phyloP scores from a whole-genome alignment of 306 rosid species.

The Cicer pinnatifidum region DNA sequence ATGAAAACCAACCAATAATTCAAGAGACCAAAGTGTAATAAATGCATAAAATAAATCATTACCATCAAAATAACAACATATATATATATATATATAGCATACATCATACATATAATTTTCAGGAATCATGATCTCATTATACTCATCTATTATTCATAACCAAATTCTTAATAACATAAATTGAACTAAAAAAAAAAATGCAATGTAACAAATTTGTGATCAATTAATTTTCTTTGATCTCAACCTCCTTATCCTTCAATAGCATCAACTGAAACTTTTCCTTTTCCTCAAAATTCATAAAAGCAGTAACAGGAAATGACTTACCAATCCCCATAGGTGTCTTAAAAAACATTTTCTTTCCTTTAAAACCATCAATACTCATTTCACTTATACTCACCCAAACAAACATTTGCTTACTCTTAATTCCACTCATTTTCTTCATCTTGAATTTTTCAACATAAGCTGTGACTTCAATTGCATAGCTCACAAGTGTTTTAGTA shows the following conservation, averaged over 20 bases:
- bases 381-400: conserved; percentile 81
- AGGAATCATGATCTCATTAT: conserved; percentile 4
- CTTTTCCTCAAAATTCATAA: conserved; percentile 67
- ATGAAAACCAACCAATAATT: neutral
- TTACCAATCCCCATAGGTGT: conserved; percentile 75
- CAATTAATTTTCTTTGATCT: conserved; percentile 30
- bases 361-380: conserved; percentile 55
- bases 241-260: conserved; percentile 20
- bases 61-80: neutral
- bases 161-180: neutral
- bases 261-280: conserved; percentile 28
- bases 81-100: neutral
- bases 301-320: conserved; percentile 63
- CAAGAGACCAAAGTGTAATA: neutral
- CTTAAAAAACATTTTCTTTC: conserved; percentile 58
- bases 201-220: neutral
- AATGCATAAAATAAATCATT: neutral
- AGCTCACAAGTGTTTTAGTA: conserved; percentile 59
- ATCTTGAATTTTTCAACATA: conserved; percentile 74
- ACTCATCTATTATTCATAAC: conserved; percentile 14
- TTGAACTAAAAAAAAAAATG: neutral
- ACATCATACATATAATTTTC: neutral
- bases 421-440: conserved; percentile 82
- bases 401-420: conserved; percentile 71
- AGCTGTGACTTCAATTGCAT: conserved; percentile 68